Evolutionary conservation across 345 rosid species (phyloP).

Genomic region (Salix viminalis): DNA sequence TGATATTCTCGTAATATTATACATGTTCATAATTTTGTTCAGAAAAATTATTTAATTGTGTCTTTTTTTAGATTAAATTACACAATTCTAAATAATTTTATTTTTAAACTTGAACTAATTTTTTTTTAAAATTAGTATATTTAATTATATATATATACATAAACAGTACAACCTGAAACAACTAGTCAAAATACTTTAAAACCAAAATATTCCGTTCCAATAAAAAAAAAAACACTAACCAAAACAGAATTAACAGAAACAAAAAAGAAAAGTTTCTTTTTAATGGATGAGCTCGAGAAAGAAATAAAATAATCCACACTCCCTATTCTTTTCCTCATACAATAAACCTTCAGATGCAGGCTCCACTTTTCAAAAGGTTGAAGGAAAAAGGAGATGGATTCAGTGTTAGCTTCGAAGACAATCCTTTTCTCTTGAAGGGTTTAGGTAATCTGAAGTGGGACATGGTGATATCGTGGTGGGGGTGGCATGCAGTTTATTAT

Average conservation of each 20-base stretch:
- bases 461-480: neutral
- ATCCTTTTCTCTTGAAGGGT: neutral
- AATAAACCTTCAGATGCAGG: conserved; percentile 12
- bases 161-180: no score
- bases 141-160: no score
- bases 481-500: neutral
- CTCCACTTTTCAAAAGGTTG: neutral
- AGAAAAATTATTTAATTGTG: no score
- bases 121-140: no score
- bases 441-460: conserved; percentile 17
- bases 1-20: no score
- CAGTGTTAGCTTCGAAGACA: neutral
- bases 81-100: no score
- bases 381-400: neutral
- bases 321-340: neutral
- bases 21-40: no score
- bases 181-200: fast-evolving
- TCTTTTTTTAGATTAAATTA: no score
- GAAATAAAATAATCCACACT: neutral
- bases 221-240: no score
- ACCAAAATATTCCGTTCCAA: fast-evolving
- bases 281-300: neutral
- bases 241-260: no score
- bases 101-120: no score
- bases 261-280: neutral